These are phyloP conservation scores for Paracoccidioides brasiliensis DNA, from an alignment of 2,329 filamentous ascomycete species.

Conservation along the genomic window DNA sequence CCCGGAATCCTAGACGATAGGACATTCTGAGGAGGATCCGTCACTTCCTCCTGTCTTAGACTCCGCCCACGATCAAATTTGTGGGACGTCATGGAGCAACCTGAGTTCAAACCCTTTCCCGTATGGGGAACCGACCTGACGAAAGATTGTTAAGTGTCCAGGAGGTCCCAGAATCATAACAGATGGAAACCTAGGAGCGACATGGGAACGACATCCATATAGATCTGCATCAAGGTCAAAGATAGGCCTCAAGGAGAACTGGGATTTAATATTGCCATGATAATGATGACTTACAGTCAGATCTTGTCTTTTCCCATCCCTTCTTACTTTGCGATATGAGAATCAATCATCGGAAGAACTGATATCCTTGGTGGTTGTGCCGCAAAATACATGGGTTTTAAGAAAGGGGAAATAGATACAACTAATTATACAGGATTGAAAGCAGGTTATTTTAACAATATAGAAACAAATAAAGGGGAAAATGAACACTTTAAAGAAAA, in stretches of 20 bases:
- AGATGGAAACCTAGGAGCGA: slow-evolving; percentile 4
- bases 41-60: slow-evolving; percentile 18
- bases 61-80: slow-evolving; percentile 20
- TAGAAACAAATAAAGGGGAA: not conserved
- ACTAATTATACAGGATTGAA: not conserved
- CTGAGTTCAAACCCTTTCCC: slow-evolving; percentile 16
- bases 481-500: not conserved
- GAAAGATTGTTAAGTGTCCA: slow-evolving; percentile 13
- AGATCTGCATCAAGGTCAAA: not conserved
- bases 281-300: not conserved
- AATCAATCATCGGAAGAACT: not conserved
- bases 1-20: slow-evolving; percentile 15
- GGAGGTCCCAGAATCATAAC: slow-evolving; percentile 22
- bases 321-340: not conserved
- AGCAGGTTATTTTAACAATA: not conserved
- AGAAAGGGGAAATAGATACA: not conserved
- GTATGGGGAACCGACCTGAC: slow-evolving; percentile 18
- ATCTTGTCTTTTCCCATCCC: not conserved
- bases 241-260: not conserved
- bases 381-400: not conserved
- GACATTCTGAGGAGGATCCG: slow-evolving; percentile 15
- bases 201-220: not conserved
- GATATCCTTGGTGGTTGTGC: not conserved
- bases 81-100: slow-evolving; percentile 27
- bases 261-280: not conserved